A percentile compares a stretch with the other conserved stretches of the same genome.
Evolutionary conservation across 2,329 filamentous ascomycete genomes (phyloP).

Genomic region (Penicillium palitans): DNA sequence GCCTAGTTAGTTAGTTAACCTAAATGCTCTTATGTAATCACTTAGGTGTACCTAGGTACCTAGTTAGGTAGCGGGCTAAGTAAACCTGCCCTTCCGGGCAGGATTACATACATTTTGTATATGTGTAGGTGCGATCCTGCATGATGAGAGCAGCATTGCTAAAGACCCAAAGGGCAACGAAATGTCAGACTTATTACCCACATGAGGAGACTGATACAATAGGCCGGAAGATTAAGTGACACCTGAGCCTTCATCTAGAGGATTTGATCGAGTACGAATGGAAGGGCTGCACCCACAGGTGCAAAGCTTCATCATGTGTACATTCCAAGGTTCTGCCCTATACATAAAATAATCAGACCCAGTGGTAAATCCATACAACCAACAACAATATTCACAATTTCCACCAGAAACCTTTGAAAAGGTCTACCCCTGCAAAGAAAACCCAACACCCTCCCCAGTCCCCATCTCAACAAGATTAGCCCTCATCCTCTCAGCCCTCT

Average conservation of each 20-base stretch:
- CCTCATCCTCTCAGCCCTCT: conserved; percentile 47
- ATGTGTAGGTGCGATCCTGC: neutral
- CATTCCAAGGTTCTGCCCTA: neutral
- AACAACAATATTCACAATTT: neutral
- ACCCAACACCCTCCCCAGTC: conserved; percentile 47
- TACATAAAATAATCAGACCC: neutral
- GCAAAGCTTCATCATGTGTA: neutral
- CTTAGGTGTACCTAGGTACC: no score
- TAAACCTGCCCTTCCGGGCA: no score
- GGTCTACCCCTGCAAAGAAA: conserved; percentile 42
- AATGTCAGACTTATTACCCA: neutral
- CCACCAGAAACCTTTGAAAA: neutral
- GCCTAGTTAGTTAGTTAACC: no score
- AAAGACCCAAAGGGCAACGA: neutral
- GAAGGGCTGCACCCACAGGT: neutral
- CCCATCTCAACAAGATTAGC: conserved; percentile 48
- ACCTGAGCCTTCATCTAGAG: neutral
- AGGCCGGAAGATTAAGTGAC: neutral
- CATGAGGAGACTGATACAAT: no score
- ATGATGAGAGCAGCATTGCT: neutral
- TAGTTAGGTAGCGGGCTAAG: no score
- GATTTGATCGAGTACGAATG: neutral
- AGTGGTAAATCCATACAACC: neutral
- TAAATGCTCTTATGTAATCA: no score
- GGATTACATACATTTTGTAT: neutral